A percentile compares a stretch with the other conserved stretches of the same genome.
These are phyloP conservation scores for Steccherinum ochraceum DNA, from an alignment of 768 basidiomycete species.

Conservation along the genomic window DNA sequence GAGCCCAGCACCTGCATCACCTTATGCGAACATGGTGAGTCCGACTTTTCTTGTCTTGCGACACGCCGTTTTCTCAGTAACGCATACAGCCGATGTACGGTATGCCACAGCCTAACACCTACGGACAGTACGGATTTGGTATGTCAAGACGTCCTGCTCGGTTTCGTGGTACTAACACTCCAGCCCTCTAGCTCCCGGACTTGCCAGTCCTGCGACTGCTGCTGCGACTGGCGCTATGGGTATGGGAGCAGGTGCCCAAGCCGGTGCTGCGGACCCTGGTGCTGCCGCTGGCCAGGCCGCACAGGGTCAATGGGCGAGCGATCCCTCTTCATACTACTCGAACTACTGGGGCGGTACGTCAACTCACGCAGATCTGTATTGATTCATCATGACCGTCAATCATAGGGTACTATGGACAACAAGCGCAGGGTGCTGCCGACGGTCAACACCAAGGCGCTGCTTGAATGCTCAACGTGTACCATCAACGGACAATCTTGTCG, in stretches of 20 bases:
- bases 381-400: slow-evolving; percentile 1
- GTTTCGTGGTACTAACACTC: too few relatives aligned
- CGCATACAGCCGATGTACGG: slow-evolving; percentile 74
- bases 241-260: slow-evolving; percentile 46
- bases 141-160: slow-evolving; percentile 56
- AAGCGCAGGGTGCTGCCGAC: slow-evolving; percentile 55
- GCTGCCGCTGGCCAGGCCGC: slow-evolving; percentile 48
- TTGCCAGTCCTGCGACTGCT: slow-evolving; percentile 53
- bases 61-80: slow-evolving; percentile 2
- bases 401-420: slow-evolving; percentile 79
- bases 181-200: slow-evolving; percentile 35
- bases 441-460: slow-evolving; percentile 23
- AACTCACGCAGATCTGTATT: not conserved
- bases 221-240: slow-evolving; percentile 51
- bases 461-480: slow-evolving; percentile 10
- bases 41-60: not conserved
- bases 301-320: slow-evolving; percentile 76
- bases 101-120: slow-evolving; percentile 77
- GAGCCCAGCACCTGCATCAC: slow-evolving; percentile 56
- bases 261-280: slow-evolving; percentile 43
- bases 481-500: not conserved
- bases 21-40: slow-evolving; percentile 79
- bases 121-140: slow-evolving; percentile 75
- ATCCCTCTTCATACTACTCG: slow-evolving; percentile 70
- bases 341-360: slow-evolving; percentile 80